Percentiles rank a stretch among this genome's conserved stretches.
These are phyloP conservation scores for Dothideomycetes sp. DNA, from an alignment of 2,329 filamentous ascomycete species.

Conservation along the genomic window DNA sequence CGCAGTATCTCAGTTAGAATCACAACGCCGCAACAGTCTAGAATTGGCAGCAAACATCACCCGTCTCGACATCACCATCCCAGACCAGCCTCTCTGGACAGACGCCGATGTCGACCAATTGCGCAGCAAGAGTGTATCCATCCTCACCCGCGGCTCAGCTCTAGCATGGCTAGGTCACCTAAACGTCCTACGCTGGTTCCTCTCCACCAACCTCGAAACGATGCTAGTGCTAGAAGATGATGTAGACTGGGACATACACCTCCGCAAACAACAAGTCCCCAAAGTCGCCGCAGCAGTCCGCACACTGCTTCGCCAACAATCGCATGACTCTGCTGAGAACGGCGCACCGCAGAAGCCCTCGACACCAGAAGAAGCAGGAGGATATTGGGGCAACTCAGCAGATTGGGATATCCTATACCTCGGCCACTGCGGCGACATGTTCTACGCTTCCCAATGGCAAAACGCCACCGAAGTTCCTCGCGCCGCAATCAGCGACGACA, in stretches of 20 bases:
- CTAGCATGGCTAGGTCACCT: constrained; percentile 35
- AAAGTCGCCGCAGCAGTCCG: constrained; percentile 33
- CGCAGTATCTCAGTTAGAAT: constrained; percentile 29
- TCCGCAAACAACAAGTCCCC: constrained; percentile 35
- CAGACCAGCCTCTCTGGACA: constrained; percentile 30
- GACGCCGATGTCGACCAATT: constrained; percentile 26
- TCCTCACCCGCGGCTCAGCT: constrained; percentile 28
- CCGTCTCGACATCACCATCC: constrained; percentile 30
- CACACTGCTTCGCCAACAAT: constrained; percentile 19
- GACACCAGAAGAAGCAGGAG: constrained; percentile 3
- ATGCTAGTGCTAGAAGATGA: constrained; percentile 38
- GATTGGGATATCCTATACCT: constrained; percentile 33
- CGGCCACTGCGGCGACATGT: constrained; percentile 35
- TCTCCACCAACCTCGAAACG: constrained; percentile 33
- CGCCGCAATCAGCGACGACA: constrained; percentile 26
- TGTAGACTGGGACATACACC: constrained; percentile 37
- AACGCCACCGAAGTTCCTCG: constrained; percentile 25
- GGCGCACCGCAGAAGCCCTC: constrained; percentile 5
- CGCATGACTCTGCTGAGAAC: not conserved
- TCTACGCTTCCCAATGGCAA: constrained; percentile 21
- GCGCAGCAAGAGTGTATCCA: constrained; percentile 22
- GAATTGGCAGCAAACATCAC: constrained; percentile 32
- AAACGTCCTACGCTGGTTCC: constrained; percentile 31
- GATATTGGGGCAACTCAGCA: constrained; percentile 32
- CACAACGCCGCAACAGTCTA: constrained; percentile 27